Evolutionary conservation across 169 alveolate genomes (phyloP), one percentile per base, ranked within the genome.

Genomic region (Perkinsus olseni): DNA sequence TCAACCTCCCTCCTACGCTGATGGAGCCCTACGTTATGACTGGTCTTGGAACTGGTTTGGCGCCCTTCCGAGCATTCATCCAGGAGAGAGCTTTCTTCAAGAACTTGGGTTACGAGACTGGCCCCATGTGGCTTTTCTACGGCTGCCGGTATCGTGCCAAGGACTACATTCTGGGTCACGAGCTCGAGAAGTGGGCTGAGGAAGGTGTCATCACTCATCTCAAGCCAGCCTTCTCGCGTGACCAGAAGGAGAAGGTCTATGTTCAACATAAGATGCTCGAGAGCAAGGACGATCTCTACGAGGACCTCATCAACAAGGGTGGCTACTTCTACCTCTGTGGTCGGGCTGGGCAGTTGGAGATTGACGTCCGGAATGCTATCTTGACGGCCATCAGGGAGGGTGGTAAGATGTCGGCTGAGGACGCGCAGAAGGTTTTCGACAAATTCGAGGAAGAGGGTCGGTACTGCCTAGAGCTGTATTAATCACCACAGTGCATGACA

Each of bases 31-130:
- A 95, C 50, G 92, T 96, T 38, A 95, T 96, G 97, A 95, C 96
- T 51, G 93, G 96, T 92, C 94, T 96, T 93, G 97, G 97, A 21
- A 96, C 96, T 45, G 97, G 97, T 20, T 91, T 96, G 50, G 96
- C 96, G 39, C 97, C 97, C 39, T 96, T 94, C 94, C 94, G 96
- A 74, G 96, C 97, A 48, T 96, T 96, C 82, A 50, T 96, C 91
- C 94, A 96, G 74, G 95, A 96, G 94, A 93, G 95, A 24, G 94
- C 94, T 45, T 92, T 74, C 50, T 91, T 93, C 38, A 92, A 93
- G 93, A 91, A 74, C 74, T 82, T 93, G 39, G 94, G 94, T 36
- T 91, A 94, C 50, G 95, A 94, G 48, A 92, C 93, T 62, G 95
- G 95, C 38, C 96, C 96, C 74, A 96, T 95, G 38, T 93, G 94